These are phyloP conservation scores for Aspergillus hortae DNA, from an alignment of 2,329 filamentous ascomycete genomes.

Conservation along the genomic window DNA sequence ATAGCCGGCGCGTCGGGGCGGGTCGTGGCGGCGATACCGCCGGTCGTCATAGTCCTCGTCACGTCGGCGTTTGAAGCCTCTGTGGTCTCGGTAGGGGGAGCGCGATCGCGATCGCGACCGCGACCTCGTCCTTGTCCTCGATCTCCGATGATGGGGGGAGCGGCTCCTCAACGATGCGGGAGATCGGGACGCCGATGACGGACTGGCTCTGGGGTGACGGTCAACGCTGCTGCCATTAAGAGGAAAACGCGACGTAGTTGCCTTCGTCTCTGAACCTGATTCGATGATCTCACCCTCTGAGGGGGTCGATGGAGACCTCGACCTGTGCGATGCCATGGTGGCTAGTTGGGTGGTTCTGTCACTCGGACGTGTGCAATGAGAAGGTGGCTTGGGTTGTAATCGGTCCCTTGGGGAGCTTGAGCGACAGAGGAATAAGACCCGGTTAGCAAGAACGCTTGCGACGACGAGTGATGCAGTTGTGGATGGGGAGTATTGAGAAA, in stretches of 20 bases:
- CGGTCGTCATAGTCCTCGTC: slow-evolving; percentile 39
- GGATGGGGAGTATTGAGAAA: slow-evolving; percentile 41
- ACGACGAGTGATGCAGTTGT: slow-evolving; percentile 22
- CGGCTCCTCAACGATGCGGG: slow-evolving; percentile 44
- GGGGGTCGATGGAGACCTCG: slow-evolving; percentile 59
- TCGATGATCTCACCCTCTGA: slow-evolving; percentile 87
- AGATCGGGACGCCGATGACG: slow-evolving; percentile 46
- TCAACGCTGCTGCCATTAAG: slow-evolving; percentile 82
- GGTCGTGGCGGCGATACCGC: slow-evolving; percentile 27
- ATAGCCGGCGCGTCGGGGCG: slow-evolving; percentile 30
- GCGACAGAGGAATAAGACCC: slow-evolving; percentile 15
- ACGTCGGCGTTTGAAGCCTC: slow-evolving; percentile 41
- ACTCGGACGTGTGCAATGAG: not conserved
- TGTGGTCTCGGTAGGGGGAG: slow-evolving; percentile 40
- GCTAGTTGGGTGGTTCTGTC: not conserved
- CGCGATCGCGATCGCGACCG: slow-evolving; percentile 37
- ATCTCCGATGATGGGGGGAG: slow-evolving; percentile 61
- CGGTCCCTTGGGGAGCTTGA: slow-evolving; percentile 25
- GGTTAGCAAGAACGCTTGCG: slow-evolving; percentile 37
- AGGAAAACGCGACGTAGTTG: slow-evolving; percentile 76
- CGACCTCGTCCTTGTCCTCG: slow-evolving; percentile 32
- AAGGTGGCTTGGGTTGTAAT: slow-evolving; percentile 2
- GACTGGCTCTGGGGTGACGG: slow-evolving; percentile 78
- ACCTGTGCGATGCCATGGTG: slow-evolving; percentile 48
- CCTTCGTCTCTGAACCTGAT: slow-evolving; percentile 69